These are phyloP conservation scores for Trichosporon sp. DNA, from an alignment of 1,284 basidiomycete genomes.

Conservation along the genomic window DNA sequence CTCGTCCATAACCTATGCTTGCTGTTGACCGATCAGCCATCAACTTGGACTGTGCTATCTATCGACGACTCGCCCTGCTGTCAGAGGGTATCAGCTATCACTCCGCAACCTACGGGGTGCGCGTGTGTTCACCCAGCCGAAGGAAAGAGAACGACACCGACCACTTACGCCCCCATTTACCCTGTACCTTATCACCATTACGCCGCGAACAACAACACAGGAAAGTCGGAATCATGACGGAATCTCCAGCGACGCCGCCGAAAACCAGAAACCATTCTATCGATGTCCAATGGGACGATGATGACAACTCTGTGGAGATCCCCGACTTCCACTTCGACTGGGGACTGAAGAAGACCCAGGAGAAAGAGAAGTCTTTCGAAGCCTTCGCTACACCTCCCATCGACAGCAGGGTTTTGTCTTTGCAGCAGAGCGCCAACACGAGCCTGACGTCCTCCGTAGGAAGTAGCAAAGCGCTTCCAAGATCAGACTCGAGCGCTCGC, in stretches of 20 bases:
- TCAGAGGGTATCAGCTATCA: neutral
- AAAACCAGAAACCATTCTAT: neutral
- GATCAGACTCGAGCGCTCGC: neutral
- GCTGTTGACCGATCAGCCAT: neutral
- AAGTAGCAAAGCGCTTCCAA: neutral
- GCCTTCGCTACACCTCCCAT: neutral
- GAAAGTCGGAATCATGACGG: neutral
- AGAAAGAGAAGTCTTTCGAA: neutral
- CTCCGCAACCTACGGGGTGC: conserved; percentile 1
- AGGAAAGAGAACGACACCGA: neutral
- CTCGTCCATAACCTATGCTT: neutral
- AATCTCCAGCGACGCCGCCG: neutral
- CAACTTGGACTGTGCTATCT: neutral
- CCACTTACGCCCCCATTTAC: neutral
- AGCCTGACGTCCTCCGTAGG: neutral
- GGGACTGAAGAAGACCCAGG: conserved; percentile 11
- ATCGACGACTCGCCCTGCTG: neutral
- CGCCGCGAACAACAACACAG: neutral
- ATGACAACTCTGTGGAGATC: conserved; percentile 30
- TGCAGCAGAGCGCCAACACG: neutral
- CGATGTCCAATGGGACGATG: conserved; percentile 12
- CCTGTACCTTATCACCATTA: neutral
- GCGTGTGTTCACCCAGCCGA: neutral
- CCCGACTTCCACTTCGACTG: conserved; percentile 42
- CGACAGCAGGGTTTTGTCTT: neutral